phyloP scores from a whole-genome alignment of 306 rosid genomes.

The Ziziphus jujuba region DNA sequence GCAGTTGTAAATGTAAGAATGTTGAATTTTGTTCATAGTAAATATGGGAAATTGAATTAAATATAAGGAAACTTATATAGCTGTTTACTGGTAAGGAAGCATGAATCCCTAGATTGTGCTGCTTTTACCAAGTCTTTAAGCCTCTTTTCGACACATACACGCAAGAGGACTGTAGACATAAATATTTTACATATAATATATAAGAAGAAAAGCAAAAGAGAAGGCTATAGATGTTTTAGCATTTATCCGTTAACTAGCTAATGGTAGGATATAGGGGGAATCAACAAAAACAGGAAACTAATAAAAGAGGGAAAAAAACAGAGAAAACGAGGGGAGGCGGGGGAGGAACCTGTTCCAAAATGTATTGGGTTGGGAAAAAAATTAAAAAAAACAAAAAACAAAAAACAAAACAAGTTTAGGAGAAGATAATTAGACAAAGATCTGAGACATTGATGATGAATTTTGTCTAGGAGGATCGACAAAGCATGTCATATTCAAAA shows the following conservation, averaged over 20 bases:
- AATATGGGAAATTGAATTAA: too few relatives aligned
- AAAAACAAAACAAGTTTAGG: conserved; percentile 4
- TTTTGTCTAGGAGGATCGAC: conserved; percentile 15
- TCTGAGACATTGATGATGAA: conserved; percentile 22
- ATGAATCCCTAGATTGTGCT: background rate
- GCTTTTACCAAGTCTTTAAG: background rate
- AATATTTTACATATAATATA: too few relatives aligned
- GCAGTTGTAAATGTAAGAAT: too few relatives aligned
- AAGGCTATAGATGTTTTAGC: background rate
- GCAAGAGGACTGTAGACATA: background rate
- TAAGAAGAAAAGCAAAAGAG: background rate
- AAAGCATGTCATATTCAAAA: background rate
- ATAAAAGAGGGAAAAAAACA: background rate
- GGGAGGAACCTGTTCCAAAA: conserved; percentile 32
- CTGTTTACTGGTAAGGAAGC: background rate
- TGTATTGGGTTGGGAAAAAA: conserved; percentile 10
- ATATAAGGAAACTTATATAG: background rate
- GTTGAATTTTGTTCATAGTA: too few relatives aligned
- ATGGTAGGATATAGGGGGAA: background rate
- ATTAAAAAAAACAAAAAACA: background rate
- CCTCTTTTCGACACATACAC: background rate
- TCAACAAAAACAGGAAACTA: background rate
- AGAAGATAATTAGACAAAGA: conserved; percentile 32
- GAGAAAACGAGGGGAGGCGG: too few relatives aligned
- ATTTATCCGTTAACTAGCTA: too few relatives aligned